These are phyloP conservation scores for Pseudoneurospora amorphoporcata DNA, from an alignment of 495 filamentous ascomycete species.

Conservation along the genomic window DNA sequence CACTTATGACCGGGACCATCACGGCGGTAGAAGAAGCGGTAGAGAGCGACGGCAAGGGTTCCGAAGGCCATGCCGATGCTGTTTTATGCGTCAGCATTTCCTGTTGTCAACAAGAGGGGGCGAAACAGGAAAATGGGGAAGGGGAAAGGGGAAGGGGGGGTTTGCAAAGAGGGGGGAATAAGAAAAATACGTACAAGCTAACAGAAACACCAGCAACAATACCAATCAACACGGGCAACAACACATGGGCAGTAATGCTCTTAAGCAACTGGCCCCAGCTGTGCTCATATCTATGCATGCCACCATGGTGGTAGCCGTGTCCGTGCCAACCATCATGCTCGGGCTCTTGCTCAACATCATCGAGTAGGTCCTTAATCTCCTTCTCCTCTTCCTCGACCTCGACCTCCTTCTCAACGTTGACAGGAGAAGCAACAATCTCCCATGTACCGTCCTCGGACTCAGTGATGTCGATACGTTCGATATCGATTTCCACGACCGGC, in stretches of 20 bases:
- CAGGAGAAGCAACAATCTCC: background rate
- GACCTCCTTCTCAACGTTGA: background rate
- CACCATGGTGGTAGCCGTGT: conserved; percentile 13
- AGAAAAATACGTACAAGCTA: conserved; percentile 34
- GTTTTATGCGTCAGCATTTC: background rate
- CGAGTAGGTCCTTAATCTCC: background rate
- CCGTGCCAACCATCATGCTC: conserved; percentile 1
- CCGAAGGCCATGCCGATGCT: conserved; percentile 44
- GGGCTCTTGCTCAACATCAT: background rate
- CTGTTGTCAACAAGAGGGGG: background rate
- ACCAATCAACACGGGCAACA: conserved; percentile 42
- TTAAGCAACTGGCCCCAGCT: conserved; percentile 34
- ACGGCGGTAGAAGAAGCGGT: conserved; percentile 26
- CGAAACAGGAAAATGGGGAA: background rate
- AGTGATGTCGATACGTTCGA: background rate
- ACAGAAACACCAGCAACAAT: conserved; percentile 42
- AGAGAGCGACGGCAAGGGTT: conserved; percentile 35
- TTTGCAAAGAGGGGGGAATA: background rate
- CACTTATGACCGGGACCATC: conserved; percentile 16
- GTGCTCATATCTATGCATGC: conserved; percentile 13
- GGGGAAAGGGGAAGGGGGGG: background rate
- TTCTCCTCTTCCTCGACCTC: background rate
- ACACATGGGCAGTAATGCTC: conserved; percentile 37
- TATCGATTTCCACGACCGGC: background rate
- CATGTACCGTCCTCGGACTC: background rate